Evolutionary conservation across 768 basidiomycete species (phyloP), one percentile per base, ranked within the genome.

Genomic region (Kwoniella botswanensis): DNA sequence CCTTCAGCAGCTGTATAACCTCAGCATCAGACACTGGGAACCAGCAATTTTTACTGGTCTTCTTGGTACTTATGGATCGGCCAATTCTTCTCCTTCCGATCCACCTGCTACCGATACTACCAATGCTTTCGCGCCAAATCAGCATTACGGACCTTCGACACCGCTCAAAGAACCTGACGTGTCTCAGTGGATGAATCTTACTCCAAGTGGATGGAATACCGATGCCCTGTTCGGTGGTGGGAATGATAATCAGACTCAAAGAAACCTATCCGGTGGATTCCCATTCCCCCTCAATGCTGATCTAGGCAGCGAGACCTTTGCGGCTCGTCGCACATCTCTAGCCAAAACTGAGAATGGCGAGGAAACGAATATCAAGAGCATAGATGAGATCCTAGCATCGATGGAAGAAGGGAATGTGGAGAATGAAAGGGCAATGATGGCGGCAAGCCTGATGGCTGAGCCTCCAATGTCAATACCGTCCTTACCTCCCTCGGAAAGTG

Each of bases 11-110:
- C 70, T 80, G n/a, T 80, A 80, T 72, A 78, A 76, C 59, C 70
- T 80, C 55, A 80, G 76, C 18, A 62, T 80, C 13, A 76, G 79
- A 13, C 73, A 72, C 12, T 80, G 76, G 76, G 79, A 80, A 59
- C 71, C 76, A 11, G 65, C 67, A 22, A 80, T 80, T 64, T 78
- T 80, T 63, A 71, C 74, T 24, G 79, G 79, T 29, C 71, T 80
- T 15, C 75, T 80, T n/a, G 65, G 74, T 13, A 43, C 62, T 17
- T 78, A 72, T 44, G 54, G 55, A 21, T 55, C 71, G 3, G 42
- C 68, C 7, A 42, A 7, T 41, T 15, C 67, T 3, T n/a, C 65
- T 4, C 62, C 63, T 4, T 41, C 55, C 24, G 35, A 54, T 52
- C 42, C 59, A 18, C 21, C 62, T 18, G 66, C 50, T 5, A 65